Evolutionary conservation across 192 early-diverging fungal genomes (phyloP).

Genomic region (Coemansia sp.): DNA sequence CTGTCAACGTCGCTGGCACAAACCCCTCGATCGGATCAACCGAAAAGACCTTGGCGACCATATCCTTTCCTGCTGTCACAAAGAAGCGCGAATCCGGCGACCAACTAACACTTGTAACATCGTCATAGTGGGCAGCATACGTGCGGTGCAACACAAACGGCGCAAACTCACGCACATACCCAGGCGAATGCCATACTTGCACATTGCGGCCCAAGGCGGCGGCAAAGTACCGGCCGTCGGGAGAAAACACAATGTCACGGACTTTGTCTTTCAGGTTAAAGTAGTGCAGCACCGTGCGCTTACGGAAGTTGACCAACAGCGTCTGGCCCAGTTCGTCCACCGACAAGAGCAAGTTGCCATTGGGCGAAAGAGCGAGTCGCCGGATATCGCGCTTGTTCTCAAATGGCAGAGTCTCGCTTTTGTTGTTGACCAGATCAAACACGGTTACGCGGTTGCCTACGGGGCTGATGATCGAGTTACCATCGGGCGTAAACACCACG

Average conservation of each 20-base stretch:
- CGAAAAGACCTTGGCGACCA: constrained; percentile 39
- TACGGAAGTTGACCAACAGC: constrained; percentile 81
- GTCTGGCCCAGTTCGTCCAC: constrained; percentile 93
- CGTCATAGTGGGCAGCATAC: constrained; percentile 82
- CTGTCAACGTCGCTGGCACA: constrained; percentile 70
- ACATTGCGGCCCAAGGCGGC: constrained; percentile 82
- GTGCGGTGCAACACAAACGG: constrained; percentile 84
- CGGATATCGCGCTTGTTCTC: constrained; percentile 92
- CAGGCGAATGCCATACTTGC: constrained; percentile 92
- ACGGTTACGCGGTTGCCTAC: constrained; percentile 96
- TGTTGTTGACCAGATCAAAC: constrained; percentile 95
- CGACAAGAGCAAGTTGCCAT: constrained; percentile 82
- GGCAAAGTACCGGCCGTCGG: constrained; percentile 85
- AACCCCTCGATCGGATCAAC: constrained; percentile 72
- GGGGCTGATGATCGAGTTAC: constrained; percentile 88
- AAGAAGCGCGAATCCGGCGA: constrained; percentile 77
- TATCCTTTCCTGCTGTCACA: constrained; percentile 49
- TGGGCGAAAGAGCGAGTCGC: constrained; percentile 85
- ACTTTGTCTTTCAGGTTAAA: constrained; percentile 86
- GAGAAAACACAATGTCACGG: constrained; percentile 85
- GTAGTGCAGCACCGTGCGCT: constrained; percentile 81
- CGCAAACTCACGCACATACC: constrained; percentile 86
- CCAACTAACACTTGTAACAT: constrained; percentile 83
- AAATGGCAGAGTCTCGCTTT: constrained; percentile 87
- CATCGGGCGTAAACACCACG: constrained; percentile 91